A percentile compares a stretch with the other conserved stretches of the same genome.
Evolutionary conservation across 2,329 filamentous ascomycete species (phyloP).

Genomic region (Clathrospora elynae): DNA sequence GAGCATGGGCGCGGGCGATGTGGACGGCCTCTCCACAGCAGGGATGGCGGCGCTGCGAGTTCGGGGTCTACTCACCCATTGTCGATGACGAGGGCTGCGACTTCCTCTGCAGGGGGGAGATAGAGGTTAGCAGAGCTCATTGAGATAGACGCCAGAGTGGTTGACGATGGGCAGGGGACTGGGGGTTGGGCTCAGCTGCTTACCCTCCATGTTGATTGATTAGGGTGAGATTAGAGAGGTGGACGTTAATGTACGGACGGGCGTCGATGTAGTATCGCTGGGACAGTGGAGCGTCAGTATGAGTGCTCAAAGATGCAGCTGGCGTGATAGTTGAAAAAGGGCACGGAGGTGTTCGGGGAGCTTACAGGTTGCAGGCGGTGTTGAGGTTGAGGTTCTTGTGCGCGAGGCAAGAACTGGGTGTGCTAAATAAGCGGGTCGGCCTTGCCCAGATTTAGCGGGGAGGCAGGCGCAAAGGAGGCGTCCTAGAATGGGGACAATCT

Average conservation of each 20-base stretch:
- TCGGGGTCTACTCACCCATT: constrained; percentile 86
- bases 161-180: constrained; percentile 24
- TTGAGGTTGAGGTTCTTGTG: constrained; percentile 47
- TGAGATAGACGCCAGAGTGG: constrained; percentile 32
- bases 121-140: constrained; percentile 45
- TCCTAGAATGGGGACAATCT: constrained; percentile 16
- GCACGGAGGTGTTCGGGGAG: constrained; percentile 31
- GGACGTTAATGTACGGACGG: constrained; percentile 39
- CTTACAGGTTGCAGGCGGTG: constrained; percentile 43
- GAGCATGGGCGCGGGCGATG: constrained; percentile 31
- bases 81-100: constrained; percentile 99
- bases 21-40: constrained; percentile 47
- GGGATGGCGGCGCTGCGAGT: constrained; percentile 43
- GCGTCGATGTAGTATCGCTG: constrained; percentile 39
- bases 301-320: constrained; percentile 26
- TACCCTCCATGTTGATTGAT: constrained; percentile 69
- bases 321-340: constrained; percentile 34
- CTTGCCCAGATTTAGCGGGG: constrained; percentile 49
- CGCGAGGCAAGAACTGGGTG: constrained; percentile 48
- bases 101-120: constrained; percentile 77
- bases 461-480: constrained; percentile 40
- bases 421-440: constrained; percentile 51
- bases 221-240: constrained; percentile 48
- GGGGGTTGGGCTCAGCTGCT: constrained; percentile 53
- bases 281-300: constrained; percentile 38